Percentiles rank a stretch among this genome's conserved stretches.
Evolutionary conservation across 495 filamentous ascomycete species (phyloP).

Genomic region (Daldinia bambusicola): DNA sequence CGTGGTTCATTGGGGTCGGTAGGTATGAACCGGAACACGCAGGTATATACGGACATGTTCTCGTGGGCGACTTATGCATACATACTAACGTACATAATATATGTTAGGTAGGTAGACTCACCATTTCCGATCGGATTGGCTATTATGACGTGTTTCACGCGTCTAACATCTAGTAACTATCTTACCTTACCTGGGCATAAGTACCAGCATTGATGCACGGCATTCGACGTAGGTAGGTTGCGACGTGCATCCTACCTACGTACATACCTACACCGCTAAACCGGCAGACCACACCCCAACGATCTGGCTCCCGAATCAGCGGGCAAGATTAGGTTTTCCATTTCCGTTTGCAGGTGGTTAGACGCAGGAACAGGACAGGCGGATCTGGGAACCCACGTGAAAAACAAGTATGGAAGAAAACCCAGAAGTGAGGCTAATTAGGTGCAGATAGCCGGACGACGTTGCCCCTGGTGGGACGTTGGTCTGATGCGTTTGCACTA

Average conservation of each 20-base stretch:
- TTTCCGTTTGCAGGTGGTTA: background rate
- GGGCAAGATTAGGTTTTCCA: constrained; percentile 34
- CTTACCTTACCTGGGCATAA: too few species aligned
- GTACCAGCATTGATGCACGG: too few species aligned
- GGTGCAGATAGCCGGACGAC: constrained; percentile 21
- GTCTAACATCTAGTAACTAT: background rate
- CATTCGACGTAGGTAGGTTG: background rate
- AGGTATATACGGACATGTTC: background rate
- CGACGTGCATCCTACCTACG: background rate
- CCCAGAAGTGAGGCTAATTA: constrained; percentile 26
- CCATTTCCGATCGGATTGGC: background rate
- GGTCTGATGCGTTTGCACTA: constrained; percentile 16
- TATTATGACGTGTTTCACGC: background rate
- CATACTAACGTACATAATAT: background rate
- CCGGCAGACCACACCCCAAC: background rate
- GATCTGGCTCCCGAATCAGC: constrained; percentile 21
- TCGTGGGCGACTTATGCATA: background rate
- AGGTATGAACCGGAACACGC: background rate
- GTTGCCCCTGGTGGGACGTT: constrained; percentile 13
- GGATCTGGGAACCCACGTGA: constrained; percentile 34
- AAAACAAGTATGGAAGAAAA: background rate
- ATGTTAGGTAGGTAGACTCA: background rate
- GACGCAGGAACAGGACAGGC: constrained; percentile 37
- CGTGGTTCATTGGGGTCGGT: background rate
- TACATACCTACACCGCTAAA: background rate